Base-by-base conservation (phyloP, 805 yeast genomes). In the Saccharomycopsis javanensis region DNA sequence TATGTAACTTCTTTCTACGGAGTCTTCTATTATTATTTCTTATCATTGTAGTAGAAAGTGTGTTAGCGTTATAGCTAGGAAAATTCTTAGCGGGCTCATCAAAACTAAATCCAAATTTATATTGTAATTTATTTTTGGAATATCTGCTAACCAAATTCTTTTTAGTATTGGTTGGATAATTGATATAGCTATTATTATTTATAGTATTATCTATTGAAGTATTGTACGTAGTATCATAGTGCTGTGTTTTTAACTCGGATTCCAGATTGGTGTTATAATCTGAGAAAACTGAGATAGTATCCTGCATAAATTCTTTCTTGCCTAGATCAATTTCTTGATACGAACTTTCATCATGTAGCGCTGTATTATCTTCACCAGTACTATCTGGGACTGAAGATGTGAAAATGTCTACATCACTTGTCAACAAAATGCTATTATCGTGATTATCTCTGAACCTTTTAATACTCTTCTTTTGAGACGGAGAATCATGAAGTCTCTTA, bases 21-120 rank as follows among this genome's bases (percentile, higher is more conserved):
- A 27, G 35, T 11, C 33, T 53, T 18, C 31, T 31, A 33, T 31
- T 35, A n/a, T 31, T 31, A 13, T 50, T 54, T 20, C 35, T 23
- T 16, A 31, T 55, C 48, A 51, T 13, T 10, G 61, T 59, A 4
- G 50, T 38, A 15, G 61, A 56, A 5, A 51, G 16, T 20, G 28
- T 59, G 20, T 53, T 59, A 27, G 61, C 61, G 33, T 59, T 59
- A 18, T 59, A 59, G 25, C 55, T 59, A 11, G 61, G 61, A 28
- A 53, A 53, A 15, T 34, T 23, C 10, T 23, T 23, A 11, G 46
- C 20, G 4, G 54, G 46, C 6, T 20, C 48, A 20, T 42, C 48
- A 23, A 42, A 42, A 42, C 23, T 42, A 25, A 16, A 42, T 4
- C 28, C 48, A 42, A 42, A 42, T n/a, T 42, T 42, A 42, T 42